Conservation (phyloP, 805 yeast genomes). For the Trichomonascus vanleenenianus region DNA sequence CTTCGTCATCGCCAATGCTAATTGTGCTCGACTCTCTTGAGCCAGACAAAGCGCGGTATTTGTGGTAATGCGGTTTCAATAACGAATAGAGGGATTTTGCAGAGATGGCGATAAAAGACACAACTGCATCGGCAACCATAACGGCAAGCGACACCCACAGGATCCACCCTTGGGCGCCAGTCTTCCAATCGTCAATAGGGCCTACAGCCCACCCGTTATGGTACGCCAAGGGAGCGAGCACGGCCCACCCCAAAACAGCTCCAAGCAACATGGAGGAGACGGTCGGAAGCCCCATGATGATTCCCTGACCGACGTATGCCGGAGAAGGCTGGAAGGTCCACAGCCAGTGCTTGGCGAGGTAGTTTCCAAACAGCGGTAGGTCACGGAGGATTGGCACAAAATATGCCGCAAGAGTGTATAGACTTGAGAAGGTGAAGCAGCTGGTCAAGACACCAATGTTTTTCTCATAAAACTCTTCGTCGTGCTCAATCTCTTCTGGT, state of each 20-base stretch:
- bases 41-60: not conserved
- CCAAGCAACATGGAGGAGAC: conserved; percentile 89
- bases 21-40: too few relatives aligned
- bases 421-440: conserved; percentile 64
- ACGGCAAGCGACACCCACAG: conserved; percentile 88
- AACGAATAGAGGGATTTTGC: conserved; percentile 31
- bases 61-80: not conserved
- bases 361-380: conserved; percentile 69
- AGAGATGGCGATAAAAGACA: conserved; percentile 63
- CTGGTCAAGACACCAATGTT: conserved; percentile 52
- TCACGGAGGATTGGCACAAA: conserved; percentile 61
- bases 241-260: conserved; percentile 83
- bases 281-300: conserved; percentile 92
- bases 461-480: conserved; percentile 26
- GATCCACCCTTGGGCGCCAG: conserved; percentile 96
- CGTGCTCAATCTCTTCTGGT: not conserved
- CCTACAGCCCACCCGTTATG: conserved; percentile 81
- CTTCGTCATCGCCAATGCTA: conserved; percentile 1
- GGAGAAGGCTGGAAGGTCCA: conserved; percentile 96
- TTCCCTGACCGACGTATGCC: conserved; percentile 95
- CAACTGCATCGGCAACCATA: conserved; percentile 87
- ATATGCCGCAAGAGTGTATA: conserved; percentile 64
- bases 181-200: conserved; percentile 82
- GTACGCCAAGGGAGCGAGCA: conserved; percentile 76
- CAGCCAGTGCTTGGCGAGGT: conserved; percentile 53